Percentiles rank a stretch among this genome's conserved stretches.
phyloP scores from a whole-genome alignment of 805 yeast species.

The Candida wancherniae region DNA sequence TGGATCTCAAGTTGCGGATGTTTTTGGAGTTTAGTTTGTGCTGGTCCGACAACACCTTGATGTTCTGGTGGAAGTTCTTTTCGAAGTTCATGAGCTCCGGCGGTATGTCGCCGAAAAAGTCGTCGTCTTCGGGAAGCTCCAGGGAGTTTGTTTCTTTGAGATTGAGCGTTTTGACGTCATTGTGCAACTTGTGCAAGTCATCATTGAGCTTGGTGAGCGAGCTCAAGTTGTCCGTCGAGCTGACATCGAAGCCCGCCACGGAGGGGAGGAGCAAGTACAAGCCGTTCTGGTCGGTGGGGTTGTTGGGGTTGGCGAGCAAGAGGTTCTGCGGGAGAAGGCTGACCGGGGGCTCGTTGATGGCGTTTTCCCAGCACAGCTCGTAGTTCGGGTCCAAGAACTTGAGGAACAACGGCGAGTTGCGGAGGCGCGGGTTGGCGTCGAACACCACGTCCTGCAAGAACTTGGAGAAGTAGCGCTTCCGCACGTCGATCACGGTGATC shows the following conservation, averaged over 20 bases:
- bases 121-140: slow-evolving; percentile 10
- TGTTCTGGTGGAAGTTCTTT: slow-evolving; percentile 27
- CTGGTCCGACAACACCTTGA: slow-evolving; percentile 30
- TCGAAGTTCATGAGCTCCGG: slow-evolving; percentile 30
- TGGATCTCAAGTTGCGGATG: slow-evolving; percentile 34
- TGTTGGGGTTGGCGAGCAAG: slow-evolving; percentile 44
- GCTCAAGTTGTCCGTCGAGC: slow-evolving; percentile 26
- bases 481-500: slow-evolving; percentile 39
- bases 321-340: slow-evolving; percentile 44
- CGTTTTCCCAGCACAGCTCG: slow-evolving; percentile 48
- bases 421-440: slow-evolving; percentile 27
- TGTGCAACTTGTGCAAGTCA: slow-evolving; percentile 29
- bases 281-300: slow-evolving; percentile 52
- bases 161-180: slow-evolving; percentile 29
- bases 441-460: slow-evolving; percentile 39
- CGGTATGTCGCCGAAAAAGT: slow-evolving; percentile 27
- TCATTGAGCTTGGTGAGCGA: slow-evolving; percentile 31
- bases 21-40: slow-evolving; percentile 36
- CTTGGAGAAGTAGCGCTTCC: slow-evolving; percentile 42
- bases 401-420: slow-evolving; percentile 33
- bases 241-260: slow-evolving; percentile 35
- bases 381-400: slow-evolving; percentile 50
- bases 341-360: slow-evolving; percentile 44
- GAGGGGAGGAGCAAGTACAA: slow-evolving; percentile 46
- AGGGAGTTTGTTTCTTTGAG: slow-evolving; percentile 17